phyloP scores from a whole-genome alignment of 345 rosid genomes.

The Eucalyptus cloeziana region DNA sequence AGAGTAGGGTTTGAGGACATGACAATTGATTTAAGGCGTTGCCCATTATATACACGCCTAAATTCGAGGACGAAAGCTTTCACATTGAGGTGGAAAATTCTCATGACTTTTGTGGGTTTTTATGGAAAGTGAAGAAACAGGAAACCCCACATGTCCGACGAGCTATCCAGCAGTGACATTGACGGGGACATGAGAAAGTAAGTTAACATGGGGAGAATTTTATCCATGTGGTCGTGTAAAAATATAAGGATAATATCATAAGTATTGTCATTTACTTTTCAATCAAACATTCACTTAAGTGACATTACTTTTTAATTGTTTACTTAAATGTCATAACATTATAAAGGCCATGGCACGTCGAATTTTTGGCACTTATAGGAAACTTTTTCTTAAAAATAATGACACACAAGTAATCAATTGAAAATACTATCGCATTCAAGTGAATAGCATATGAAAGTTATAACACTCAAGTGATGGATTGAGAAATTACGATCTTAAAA shows the following conservation, averaged over 20 bases:
- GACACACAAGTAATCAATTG: not conserved
- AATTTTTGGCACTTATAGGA: not conserved
- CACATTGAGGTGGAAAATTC: not conserved
- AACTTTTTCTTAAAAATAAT: not conserved
- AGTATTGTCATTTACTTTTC: not conserved
- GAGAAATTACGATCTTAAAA: no score
- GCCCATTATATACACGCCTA: not conserved
- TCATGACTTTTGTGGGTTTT: not conserved
- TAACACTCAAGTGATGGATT: accelerated
- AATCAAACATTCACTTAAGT: not conserved
- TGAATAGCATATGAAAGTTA: accelerated
- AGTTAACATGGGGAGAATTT: not conserved
- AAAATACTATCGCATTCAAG: no score
- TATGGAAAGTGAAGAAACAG: not conserved
- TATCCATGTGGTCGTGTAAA: not conserved
- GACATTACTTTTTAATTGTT: not conserved
- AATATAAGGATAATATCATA: not conserved
- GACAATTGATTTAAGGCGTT: not conserved
- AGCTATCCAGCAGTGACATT: not conserved
- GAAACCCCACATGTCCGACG: not conserved
- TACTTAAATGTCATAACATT: accelerated
- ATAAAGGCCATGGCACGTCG: not conserved
- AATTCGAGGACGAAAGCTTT: not conserved
- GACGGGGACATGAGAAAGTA: not conserved
- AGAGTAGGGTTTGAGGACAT: not conserved